Conservation (phyloP, 2,329 filamentous ascomycete species). For the Dothideomycetidae sp. region DNA sequence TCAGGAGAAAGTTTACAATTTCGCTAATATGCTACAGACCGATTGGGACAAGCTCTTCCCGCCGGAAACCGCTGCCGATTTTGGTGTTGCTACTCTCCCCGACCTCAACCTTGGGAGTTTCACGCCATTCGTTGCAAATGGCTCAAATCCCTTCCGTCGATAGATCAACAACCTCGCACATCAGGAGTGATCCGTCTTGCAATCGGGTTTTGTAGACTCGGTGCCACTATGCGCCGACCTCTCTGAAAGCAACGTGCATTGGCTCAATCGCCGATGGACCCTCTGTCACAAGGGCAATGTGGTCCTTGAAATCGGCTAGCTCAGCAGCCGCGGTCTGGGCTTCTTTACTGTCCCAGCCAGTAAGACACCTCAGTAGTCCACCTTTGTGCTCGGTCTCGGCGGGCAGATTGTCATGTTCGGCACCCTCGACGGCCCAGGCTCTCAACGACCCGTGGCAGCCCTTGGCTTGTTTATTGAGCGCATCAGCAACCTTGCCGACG, state of each 20-base stretch:
- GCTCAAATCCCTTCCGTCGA: too few relatives aligned
- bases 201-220: too few relatives aligned
- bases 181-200: too few relatives aligned
- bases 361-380: constrained; percentile 28
- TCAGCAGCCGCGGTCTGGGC: constrained; percentile 34
- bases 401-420: constrained; percentile 13
- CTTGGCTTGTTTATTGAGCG: constrained; percentile 20
- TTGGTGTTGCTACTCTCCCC: constrained; percentile 21
- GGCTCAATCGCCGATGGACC: constrained; percentile 30
- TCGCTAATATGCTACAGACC: constrained; percentile 22
- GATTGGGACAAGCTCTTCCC: constrained; percentile 35
- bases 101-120: constrained; percentile 23
- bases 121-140: constrained; percentile 13
- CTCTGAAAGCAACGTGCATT: too few relatives aligned
- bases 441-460: constrained; percentile 18
- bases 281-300: constrained; percentile 29
- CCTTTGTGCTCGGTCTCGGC: constrained; percentile 22
- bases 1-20: too few relatives aligned
- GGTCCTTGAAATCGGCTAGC: constrained; percentile 30
- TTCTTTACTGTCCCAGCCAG: constrained; percentile 40
- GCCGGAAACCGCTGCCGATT: constrained; percentile 18
- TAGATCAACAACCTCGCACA: too few relatives aligned
- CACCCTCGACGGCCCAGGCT: constrained; percentile 25
- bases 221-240: too few relatives aligned
- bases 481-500: constrained; percentile 26